Conservation (phyloP, 257 asterid species). For the Haberlea rhodopensis region DNA sequence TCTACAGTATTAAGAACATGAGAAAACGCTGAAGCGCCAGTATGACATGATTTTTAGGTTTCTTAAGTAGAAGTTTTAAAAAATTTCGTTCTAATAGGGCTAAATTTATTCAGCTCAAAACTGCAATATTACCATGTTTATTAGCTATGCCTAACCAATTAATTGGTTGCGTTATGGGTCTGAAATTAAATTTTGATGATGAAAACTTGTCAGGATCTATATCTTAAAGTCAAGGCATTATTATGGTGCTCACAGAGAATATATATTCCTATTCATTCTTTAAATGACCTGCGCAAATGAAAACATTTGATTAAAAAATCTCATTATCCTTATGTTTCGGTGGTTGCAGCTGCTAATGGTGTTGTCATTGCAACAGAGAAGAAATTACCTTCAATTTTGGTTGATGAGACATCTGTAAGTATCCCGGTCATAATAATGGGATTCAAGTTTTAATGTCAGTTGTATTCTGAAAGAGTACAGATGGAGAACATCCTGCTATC, state of each 20-base stretch:
- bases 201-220: not conserved
- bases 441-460: not conserved
- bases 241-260: not conserved
- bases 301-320: not conserved
- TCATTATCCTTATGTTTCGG: slow-evolving; percentile 19
- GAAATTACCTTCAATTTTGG: slow-evolving; percentile 93
- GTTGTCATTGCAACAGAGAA: slow-evolving; percentile 93
- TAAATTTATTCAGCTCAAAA: not conserved
- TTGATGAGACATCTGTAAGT: slow-evolving; percentile 96
- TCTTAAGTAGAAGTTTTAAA: not conserved
- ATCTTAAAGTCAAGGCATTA: not conserved
- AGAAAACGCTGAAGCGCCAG: not conserved
- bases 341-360: slow-evolving; percentile 92
- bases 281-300: not conserved
- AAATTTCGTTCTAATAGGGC: not conserved
- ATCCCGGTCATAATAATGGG: slow-evolving; percentile 4
- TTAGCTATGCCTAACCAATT: no score
- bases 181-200: not conserved
- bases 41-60: not conserved
- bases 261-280: not conserved
- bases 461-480: not conserved
- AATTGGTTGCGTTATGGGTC: not conserved
- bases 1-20: not conserved
- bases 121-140: not conserved
- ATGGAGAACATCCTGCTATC: not conserved